Percentiles rank a stretch among this genome's conserved stretches.
These are phyloP conservation scores for Psidium guajava DNA, from an alignment of 345 rosid species.

Conservation along the genomic window DNA sequence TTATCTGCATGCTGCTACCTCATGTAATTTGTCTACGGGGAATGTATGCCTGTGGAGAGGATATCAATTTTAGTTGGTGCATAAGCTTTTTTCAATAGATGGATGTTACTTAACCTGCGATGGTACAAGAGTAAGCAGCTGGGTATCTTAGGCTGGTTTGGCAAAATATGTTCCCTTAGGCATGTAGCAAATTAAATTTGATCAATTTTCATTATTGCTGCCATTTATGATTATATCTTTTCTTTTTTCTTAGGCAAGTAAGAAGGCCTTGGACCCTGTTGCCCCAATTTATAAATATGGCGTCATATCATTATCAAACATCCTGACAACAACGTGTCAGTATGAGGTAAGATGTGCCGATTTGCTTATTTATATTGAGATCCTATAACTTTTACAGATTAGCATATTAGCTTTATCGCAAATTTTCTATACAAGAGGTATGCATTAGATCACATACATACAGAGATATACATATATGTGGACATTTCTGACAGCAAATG, in stretches of 20 bases:
- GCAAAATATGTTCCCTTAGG: not conserved
- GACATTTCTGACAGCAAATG: constrained; percentile 1
- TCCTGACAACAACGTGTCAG: constrained; percentile 88
- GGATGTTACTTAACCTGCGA: not conserved
- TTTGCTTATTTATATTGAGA: not conserved
- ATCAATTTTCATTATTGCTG: not conserved
- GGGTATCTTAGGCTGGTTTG: not conserved
- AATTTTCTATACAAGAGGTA: not conserved
- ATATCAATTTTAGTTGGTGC: not conserved
- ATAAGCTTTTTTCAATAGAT: not conserved
- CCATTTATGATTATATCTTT: not conserved
- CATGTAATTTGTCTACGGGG: not conserved
- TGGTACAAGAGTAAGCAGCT: not conserved
- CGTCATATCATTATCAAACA: constrained; percentile 64
- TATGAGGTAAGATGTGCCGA: constrained; percentile 52
- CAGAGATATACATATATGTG: not conserved
- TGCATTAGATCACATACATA: not conserved
- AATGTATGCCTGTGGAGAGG: not conserved
- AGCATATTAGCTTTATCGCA: not conserved
- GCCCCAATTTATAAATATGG: constrained; percentile 87
- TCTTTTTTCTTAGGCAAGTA: constrained; percentile 47
- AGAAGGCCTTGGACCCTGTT: constrained; percentile 75
- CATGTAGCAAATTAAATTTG: not conserved
- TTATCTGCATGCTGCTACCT: not conserved
- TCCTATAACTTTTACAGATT: not conserved